phyloP scores from a whole-genome alignment of 164 flowering plant genomes.

The Berberis vulgaris region DNA sequence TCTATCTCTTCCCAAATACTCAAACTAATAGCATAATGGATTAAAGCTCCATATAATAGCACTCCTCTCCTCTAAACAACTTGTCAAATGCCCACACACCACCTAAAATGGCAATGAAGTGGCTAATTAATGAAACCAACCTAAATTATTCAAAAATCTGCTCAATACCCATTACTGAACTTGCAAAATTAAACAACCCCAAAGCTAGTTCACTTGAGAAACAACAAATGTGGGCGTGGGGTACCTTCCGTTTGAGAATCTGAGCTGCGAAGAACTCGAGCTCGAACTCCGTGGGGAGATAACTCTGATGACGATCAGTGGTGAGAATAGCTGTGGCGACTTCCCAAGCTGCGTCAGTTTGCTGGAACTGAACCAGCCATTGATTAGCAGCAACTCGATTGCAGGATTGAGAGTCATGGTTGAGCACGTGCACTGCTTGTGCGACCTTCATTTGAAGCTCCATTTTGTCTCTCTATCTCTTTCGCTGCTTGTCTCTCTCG shows the following conservation, averaged over 20 bases:
- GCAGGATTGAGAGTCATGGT: conserved; percentile 77
- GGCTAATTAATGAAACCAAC: too few relatives aligned
- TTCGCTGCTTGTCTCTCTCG: too few relatives aligned
- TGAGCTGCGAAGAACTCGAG: conserved; percentile 94
- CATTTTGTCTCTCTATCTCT: neutral
- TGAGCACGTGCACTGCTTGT: conserved; percentile 75
- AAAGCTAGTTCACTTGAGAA: neutral
- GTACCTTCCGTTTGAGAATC: conserved; percentile 87
- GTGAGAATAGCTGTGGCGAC: conserved; percentile 82
- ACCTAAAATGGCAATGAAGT: too few relatives aligned
- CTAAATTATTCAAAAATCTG: too few relatives aligned
- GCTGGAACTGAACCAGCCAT: conserved; percentile 96
- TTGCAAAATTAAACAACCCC: too few relatives aligned
- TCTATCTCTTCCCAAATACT: too few relatives aligned
- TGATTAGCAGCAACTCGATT: conserved; percentile 95
- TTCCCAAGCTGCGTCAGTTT: conserved; percentile 84
- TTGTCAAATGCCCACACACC: too few relatives aligned
- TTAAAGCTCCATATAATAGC: too few relatives aligned
- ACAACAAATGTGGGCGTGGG: neutral
- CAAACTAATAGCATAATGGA: too few relatives aligned
- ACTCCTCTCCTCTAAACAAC: too few relatives aligned
- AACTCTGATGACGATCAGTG: conserved; percentile 21
- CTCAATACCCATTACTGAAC: too few relatives aligned
- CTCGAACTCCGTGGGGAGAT: conserved; percentile 36
- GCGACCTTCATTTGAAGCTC: conserved; percentile 44